Evolutionary conservation across 768 basidiomycete genomes (phyloP).

Genomic region (Lyophyllum shimeji): DNA sequence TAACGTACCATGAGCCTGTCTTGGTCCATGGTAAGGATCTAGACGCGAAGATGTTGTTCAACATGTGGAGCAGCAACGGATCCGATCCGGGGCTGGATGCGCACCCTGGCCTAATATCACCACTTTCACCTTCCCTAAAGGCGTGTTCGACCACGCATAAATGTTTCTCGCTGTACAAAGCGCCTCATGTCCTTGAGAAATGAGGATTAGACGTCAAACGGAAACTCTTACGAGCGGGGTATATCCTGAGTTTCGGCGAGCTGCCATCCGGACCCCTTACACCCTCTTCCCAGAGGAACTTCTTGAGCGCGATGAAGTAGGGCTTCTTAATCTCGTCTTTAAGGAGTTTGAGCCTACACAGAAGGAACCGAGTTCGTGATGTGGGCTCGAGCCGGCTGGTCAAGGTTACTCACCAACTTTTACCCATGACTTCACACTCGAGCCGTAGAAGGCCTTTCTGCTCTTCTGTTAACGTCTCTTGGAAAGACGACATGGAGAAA

Average conservation of each 20-base stretch:
- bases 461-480: slow-evolving; percentile 55
- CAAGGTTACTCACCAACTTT: slow-evolving; percentile 55
- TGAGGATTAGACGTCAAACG: background rate
- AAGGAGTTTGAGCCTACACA: slow-evolving; percentile 66
- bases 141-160: slow-evolving; percentile 90
- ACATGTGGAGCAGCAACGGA: slow-evolving; percentile 7
- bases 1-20: slow-evolving; percentile 80
- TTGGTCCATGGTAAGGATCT: slow-evolving; percentile 81
- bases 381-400: background rate
- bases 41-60: slow-evolving; percentile 4
- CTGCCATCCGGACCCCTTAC: slow-evolving; percentile 52
- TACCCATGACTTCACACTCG: slow-evolving; percentile 73
- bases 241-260: slow-evolving; percentile 55
- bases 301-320: slow-evolving; percentile 74
- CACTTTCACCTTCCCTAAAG: slow-evolving; percentile 79
- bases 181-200: slow-evolving; percentile 4
- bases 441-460: slow-evolving; percentile 58
- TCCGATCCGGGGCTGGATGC: slow-evolving; percentile 12
- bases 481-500: slow-evolving; percentile 58
- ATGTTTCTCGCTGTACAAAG: slow-evolving; percentile 63
- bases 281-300: slow-evolving; percentile 66
- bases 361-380: background rate
- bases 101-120: slow-evolving; percentile 81
- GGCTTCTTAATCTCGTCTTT: slow-evolving; percentile 74
- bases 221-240: slow-evolving; percentile 66